These are phyloP conservation scores for Hypoxylon sp. DNA, from an alignment of 2,329 filamentous ascomycete genomes.

Conservation along the genomic window DNA sequence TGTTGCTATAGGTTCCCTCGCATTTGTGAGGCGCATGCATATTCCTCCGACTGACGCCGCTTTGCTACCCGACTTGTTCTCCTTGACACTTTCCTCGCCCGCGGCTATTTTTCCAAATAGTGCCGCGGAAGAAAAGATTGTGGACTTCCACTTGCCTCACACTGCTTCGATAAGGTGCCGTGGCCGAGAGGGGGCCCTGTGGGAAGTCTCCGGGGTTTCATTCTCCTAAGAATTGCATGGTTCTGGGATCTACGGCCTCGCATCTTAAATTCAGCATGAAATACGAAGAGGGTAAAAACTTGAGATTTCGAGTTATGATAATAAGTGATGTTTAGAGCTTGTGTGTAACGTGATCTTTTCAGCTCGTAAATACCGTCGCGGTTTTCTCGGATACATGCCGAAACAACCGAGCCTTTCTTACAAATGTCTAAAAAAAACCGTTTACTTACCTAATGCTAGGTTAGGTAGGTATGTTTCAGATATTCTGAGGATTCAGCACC, in stretches of 20 bases:
- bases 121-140: constrained; percentile 3
- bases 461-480: constrained; percentile 36
- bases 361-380: not conserved
- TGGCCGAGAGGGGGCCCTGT: not conserved
- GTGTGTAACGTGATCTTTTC: not conserved
- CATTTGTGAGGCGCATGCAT: constrained; percentile 32
- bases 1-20: constrained; percentile 13
- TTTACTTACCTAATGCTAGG: no score
- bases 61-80: constrained; percentile 16
- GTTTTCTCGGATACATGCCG: constrained; percentile 23
- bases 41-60: constrained; percentile 31
- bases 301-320: no score
- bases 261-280: not conserved
- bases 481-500: constrained; percentile 12
- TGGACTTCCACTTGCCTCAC: not conserved
- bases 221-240: constrained; percentile 3
- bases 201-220: constrained; percentile 3
- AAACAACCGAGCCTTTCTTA: constrained; percentile 22
- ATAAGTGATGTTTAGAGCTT: not conserved
- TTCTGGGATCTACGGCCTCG: constrained; percentile 13
- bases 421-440: not conserved
- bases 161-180: not conserved
- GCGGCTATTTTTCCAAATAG: constrained; percentile 10
- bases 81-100: constrained; percentile 16
- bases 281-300: not conserved